Evolutionary conservation across 345 rosid genomes (phyloP), one percentile per base, ranked within the genome.

Genomic region (Eucalyptus rudis): DNA sequence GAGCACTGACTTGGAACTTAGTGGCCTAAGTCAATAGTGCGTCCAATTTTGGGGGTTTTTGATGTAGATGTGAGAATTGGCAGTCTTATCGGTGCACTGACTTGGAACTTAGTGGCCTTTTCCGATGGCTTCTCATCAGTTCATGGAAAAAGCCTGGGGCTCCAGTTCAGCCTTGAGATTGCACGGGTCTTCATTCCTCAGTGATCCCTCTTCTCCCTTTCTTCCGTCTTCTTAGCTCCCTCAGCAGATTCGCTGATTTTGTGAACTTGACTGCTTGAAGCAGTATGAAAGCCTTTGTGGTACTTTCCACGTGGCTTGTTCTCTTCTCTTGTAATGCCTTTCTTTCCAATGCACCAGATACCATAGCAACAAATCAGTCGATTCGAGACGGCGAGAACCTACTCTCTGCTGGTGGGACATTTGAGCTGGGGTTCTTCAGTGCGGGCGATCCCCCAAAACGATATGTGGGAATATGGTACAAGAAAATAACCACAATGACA

Each of bases 401-500:
- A 45, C 90, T 90, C 64, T 90, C 91, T 7, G 33, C 90, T 1
- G 87, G 52, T 25, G 89, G 87, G n/a, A 88, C 51, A 56, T 92
- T 90, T 83, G 92, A 89, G 86, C 68, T 91, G 44, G 92, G 94
- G 9, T 92, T 92, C 87, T 92, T 92, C 86, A 86, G 88, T 49
- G 52, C 31, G 13, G 56, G 81, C 15, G 88, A 86, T 36, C 40
- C 87, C 36, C n/a, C 15, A 17, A 90, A 31, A 8, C 89, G 92
- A 17, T 91, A 91, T 59, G 25, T 92, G 0, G 94, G 94, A 27
- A 89, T 91, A 25, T 87, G 94, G 92, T 92, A 90, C 91, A 58
- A 88, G 86, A 88, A 90, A 31, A 87, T 80, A 62, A 8, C 92
- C 7, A 13, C 13, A 4, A 27, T 20, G 19, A 86, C 88, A 4